Base-by-base conservation (phyloP, 495 filamentous ascomycete genomes). In the Tirmania nivea region DNA sequence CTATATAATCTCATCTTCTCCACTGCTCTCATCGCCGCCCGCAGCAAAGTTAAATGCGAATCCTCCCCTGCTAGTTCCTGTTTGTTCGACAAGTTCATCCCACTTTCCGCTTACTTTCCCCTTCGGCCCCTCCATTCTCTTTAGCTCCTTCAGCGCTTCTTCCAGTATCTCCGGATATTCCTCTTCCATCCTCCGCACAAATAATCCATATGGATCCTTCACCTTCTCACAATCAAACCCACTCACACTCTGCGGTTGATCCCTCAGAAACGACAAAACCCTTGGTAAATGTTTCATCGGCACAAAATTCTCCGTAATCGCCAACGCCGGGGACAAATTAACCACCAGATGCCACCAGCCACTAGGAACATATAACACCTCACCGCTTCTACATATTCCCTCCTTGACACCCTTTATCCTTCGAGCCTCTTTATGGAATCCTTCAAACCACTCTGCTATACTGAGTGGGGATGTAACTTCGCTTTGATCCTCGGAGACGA, bases 321-420 rank as follows among this genome's bases (percentile, higher is more conserved):
- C 90, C 55, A 95, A 81, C 11, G 83, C 80, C 3, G 77, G 71
- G 52, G 83, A 78, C 19, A 93, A 66, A 59, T 97, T 97, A 25
- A 96, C 81, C 19, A 97, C 90, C 35, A 95, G 69, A 70, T 97
- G 90, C 83, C 87, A 97, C 88, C 90, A 97, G 8, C 90, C 88
- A 54, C 69, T 72, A 1, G 90, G 90, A 35, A 97, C 90, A 63
- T 97, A 86, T 51, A 97, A 66, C 35, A 97, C 83, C 63, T 97
- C 90, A 17, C 90, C 90, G 51, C 80, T 80, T 52, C 68, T 66
- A 64, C 90, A 97, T 35, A 96, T 75, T 0, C 89, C 90, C 68
- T 97, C 90, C 21, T 79, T 67, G 61, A 88, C 95, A 6, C 83
- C 86, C 0, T 77, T 76, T 9, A 81, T 78, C 47, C 71, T 70